phyloP scores from a whole-genome alignment of 2,329 filamentous ascomycete genomes.

The Phaeophleospora eucalypticola region DNA sequence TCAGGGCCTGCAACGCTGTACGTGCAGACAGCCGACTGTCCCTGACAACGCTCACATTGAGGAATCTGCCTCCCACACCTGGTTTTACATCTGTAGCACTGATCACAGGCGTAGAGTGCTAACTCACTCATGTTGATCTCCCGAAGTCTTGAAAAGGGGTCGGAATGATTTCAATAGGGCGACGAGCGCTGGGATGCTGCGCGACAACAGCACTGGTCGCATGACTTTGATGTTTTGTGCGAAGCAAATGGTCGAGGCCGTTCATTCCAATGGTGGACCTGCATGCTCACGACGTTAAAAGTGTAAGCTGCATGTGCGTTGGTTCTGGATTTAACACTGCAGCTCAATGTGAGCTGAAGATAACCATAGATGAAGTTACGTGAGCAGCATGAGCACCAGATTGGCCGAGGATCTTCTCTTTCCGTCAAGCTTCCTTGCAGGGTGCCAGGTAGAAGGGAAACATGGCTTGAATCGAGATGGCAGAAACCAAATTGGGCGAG shows the following conservation, averaged over 20 bases:
- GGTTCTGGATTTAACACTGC: background rate
- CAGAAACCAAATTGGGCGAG: too few relatives aligned
- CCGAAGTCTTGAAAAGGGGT: background rate
- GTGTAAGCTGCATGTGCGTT: background rate
- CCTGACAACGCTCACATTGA: background rate
- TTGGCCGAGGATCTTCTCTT: too few relatives aligned
- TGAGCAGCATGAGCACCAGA: too few relatives aligned
- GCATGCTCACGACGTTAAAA: background rate
- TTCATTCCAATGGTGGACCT: background rate
- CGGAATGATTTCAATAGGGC: too few relatives aligned
- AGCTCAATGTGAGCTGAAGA: background rate
- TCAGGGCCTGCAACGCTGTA: conserved; percentile 1
- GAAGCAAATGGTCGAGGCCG: background rate
- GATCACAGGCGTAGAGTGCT: conserved; percentile 3
- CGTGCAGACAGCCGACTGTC: background rate
- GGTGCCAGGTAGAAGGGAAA: too few relatives aligned
- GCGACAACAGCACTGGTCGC: background rate
- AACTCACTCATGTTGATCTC: background rate
- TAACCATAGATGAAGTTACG: too few relatives aligned
- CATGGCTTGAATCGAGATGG: too few relatives aligned
- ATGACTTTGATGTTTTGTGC: too few relatives aligned
- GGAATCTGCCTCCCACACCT: background rate
- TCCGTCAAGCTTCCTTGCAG: too few relatives aligned
- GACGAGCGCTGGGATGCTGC: too few relatives aligned
- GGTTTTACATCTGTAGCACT: conserved; percentile 2